Evolutionary conservation across 2,329 filamentous ascomycete genomes (phyloP), one percentile per base, ranked within the genome.

Genomic region (Epichloe aotearoae): DNA sequence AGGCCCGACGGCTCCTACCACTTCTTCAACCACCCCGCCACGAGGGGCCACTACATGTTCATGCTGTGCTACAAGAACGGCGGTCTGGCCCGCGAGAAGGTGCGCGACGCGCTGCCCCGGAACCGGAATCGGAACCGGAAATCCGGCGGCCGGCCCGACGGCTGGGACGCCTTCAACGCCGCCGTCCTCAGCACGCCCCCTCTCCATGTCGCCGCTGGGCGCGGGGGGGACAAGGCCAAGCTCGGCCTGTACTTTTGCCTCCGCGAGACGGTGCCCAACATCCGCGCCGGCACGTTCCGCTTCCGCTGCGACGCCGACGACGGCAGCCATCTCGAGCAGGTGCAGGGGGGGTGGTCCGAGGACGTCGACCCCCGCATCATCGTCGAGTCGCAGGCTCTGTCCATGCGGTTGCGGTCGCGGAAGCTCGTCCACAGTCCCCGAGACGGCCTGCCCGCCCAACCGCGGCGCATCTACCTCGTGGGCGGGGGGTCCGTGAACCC

Each of bases 1-100:
- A 84, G 84, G 65, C 88, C 93, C 2, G 84, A 96, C 62, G 86
- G 88, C 3, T 80, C 86, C 6, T 95, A 95, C 63, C 93, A 98
- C 72, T 95, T 97, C 75, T 94, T 97, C 79, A 95, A 96, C 72
- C 90, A 97, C 68, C 93, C 93, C 1, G 93, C 89, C 43, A 95
- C 88, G 1, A 73, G 83, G 0, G 88, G 86, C 1, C 79, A 96
- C 53, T 96, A 95, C 77, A 97, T 98, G 93, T 97, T 98, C 70
- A 98, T 98, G 93, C 81, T 98, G 37, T 98, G 93, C 76, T 98
- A 97, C 75, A 97, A 97, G 71, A 98, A 98, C 69, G 93, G 93
- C 58, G 89, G 89, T 2, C 80, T 97, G 1, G 91, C 93, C 2
- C 85, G 93, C 43, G 93, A 98, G 65, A 83, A 86, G 60, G 80